Evolutionary conservation across 345 rosid species (phyloP), one percentile per base, ranked within the genome.

Genomic region (Cardamine chenopodiifolia): DNA sequence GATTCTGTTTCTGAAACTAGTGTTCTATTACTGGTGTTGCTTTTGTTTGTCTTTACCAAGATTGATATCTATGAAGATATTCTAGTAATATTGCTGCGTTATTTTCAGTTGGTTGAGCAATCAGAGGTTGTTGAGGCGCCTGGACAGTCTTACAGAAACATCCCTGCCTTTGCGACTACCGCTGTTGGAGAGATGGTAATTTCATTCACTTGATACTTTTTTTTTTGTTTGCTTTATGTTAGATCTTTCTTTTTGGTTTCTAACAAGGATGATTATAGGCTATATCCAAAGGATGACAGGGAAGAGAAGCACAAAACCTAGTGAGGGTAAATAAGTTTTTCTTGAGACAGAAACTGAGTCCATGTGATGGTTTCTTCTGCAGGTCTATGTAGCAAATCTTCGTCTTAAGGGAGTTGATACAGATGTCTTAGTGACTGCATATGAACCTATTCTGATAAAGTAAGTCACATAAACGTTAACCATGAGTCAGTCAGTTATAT

Each of bases 291-390:
- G 98, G 88, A 72, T 83, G 87, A 18, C 98, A 94, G 62, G 98
- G 97, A 82, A 88, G 91, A 81, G 97, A 91, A 78, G 96, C 97
- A 3, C 97, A 88, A 62, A 93, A 93, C 75, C 62, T 85, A 58
- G 82, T 91, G 60, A 85, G 68, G 85, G 98, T 89, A 70, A 76
- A 35, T 15, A 44, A 34, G 28, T 14, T 42, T 25, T 8, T 35
- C 19, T 79, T 73, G 66, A 71, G 26, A 48, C 37, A 15, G 0
- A 50, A 49, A 39, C 35, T 68, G 17, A n/a, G 18, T 56, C 18
- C 71, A 3, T 56, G 20, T 22, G 59, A 23, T 58, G 57, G 17
- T 55, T 69, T 42, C 9, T 35, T 58, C 20, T 79, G 73, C 84
- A 89, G 92, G 91, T 91, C 52, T 88, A 89, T 76, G 79, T 91